Evolutionary conservation across 257 asterid genomes (phyloP).

Genomic region (Lithospermum erythrorhizon): DNA sequence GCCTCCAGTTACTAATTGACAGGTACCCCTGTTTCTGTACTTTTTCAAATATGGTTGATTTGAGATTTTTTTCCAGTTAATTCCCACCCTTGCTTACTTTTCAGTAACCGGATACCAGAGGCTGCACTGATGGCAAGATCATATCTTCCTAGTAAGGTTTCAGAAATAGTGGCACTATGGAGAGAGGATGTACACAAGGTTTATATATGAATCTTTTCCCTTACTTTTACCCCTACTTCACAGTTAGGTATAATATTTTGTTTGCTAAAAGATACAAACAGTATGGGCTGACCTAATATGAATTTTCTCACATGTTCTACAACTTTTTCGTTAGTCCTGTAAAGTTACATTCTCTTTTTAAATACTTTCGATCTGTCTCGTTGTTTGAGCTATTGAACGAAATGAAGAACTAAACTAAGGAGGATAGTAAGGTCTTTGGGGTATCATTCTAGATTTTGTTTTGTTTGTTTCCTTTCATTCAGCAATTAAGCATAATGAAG

Average conservation of each 20-base stretch:
- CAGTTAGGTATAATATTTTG: conserved; percentile 2
- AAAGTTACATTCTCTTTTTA: not conserved
- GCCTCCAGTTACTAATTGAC: conserved; percentile 89
- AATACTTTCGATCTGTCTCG: not conserved
- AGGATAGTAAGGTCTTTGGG: too few species aligned
- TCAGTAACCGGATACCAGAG: conserved; percentile 98
- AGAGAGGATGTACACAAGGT: conserved; percentile 91
- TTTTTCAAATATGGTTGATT: not conserved
- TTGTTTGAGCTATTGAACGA: not conserved
- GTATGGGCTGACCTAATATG: not conserved
- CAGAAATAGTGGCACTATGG: conserved; percentile 91
- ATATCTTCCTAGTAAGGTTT: conserved; percentile 95
- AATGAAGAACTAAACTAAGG: too few species aligned
- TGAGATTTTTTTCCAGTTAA: not conserved
- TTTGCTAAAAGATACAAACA: not conserved
- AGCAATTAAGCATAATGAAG: too few species aligned
- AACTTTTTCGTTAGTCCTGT: not conserved
- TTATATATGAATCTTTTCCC: conserved; percentile 2
- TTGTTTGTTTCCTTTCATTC: too few species aligned
- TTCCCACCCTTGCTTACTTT: conserved; percentile 16
- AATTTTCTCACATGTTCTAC: not conserved
- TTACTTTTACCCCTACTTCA: not conserved
- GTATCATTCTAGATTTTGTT: not conserved
- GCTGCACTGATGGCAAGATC: conserved; percentile 99
- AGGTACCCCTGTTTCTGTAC: conserved; percentile 31